phyloP scores from a whole-genome alignment of 257 asterid species.

The Solanum phureja region DNA sequence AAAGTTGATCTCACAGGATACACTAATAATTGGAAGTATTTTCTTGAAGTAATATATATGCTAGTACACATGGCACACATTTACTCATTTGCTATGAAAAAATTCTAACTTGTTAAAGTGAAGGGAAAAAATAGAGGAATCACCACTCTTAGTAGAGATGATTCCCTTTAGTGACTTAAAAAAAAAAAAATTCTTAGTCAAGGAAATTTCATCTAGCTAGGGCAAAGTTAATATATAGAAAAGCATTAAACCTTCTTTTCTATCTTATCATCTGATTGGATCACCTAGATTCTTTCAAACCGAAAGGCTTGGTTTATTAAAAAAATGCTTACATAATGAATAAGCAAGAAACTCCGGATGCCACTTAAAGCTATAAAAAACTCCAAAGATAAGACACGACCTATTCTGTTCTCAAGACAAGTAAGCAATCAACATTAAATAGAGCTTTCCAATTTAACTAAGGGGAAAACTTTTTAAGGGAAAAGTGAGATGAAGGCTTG shows the following conservation, averaged over 20 bases:
- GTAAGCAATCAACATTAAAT: not conserved
- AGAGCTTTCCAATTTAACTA: not conserved
- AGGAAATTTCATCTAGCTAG: not conserved
- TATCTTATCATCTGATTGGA: not conserved
- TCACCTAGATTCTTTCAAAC: not conserved
- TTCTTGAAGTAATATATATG: not conserved
- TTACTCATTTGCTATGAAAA: not conserved
- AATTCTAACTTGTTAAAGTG: not conserved
- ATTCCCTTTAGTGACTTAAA: not conserved
- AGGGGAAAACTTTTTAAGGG: not conserved
- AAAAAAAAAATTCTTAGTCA: not conserved
- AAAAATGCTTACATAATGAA: not conserved
- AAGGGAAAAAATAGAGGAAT: not conserved
- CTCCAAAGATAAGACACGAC: not conserved
- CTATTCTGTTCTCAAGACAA: not conserved
- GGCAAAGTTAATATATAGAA: not conserved
- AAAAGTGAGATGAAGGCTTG: not conserved
- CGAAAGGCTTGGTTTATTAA: no score
- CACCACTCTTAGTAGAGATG: not conserved
- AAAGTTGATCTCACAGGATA: not conserved
- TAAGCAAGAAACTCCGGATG: not conserved
- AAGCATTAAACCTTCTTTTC: not conserved
- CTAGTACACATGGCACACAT: not conserved
- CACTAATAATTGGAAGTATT: not conserved
- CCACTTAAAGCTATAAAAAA: not conserved